Evolutionary conservation across 495 filamentous ascomycete genomes (phyloP).

Genomic region (Corynascus novoguineensis): DNA sequence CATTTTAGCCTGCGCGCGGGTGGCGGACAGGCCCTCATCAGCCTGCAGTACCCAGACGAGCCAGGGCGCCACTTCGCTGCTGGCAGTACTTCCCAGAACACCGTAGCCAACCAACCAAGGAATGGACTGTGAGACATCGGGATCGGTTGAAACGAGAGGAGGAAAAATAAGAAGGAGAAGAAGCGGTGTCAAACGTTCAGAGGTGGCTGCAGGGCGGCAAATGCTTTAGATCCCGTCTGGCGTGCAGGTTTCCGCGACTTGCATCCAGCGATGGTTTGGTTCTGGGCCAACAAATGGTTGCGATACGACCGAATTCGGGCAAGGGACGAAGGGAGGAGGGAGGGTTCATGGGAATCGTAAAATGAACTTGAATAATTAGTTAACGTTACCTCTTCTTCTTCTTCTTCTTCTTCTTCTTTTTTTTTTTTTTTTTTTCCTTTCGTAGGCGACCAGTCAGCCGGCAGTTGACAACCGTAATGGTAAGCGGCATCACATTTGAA

Average conservation of each 20-base stretch:
- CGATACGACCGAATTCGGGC: not conserved
- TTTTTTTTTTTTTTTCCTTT: too few species aligned
- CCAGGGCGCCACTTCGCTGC: too few species aligned
- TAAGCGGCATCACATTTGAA: not conserved
- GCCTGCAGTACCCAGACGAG: too few species aligned
- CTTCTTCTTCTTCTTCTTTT: too few species aligned
- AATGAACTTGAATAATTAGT: not conserved
- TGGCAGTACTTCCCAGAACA: too few species aligned
- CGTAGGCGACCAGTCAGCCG: not conserved
- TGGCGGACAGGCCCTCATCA: conserved; percentile 9
- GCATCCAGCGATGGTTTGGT: not conserved
- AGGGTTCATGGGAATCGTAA: not conserved
- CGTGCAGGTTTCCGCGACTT: too few species aligned
- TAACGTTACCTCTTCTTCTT: too few species aligned
- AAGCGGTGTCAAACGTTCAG: conserved; percentile 8
- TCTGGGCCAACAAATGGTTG: too few species aligned
- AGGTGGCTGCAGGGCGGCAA: not conserved
- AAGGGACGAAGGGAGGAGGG: not conserved
- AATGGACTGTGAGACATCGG: not conserved
- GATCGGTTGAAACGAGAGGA: too few species aligned
- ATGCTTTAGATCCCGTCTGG: not conserved
- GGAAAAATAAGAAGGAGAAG: not conserved
- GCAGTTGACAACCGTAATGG: not conserved
- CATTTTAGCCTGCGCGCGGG: conserved; percentile 21
- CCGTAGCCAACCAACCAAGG: not conserved